Evolutionary conservation across 129 eudicot genomes (phyloP).

Genomic region (Ambrosia artemisiifolia): DNA sequence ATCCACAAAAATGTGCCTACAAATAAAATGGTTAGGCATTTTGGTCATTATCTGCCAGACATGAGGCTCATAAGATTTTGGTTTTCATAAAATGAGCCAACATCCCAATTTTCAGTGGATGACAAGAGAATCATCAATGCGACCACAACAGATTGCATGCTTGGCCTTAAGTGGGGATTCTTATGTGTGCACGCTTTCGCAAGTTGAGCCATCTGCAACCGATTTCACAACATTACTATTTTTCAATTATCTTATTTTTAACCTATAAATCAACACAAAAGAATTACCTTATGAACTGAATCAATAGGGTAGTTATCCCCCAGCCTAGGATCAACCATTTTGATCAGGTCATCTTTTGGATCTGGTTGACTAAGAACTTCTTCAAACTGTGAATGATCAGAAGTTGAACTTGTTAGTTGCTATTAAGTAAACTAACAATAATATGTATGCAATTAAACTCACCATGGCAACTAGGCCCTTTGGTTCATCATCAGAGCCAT

Average conservation of each 20-base stretch:
- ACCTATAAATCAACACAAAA: not conserved
- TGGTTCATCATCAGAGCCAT: slow-evolving; percentile 45
- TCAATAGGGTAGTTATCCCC: slow-evolving; percentile 68
- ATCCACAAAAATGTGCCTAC: not conserved
- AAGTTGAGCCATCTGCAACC: slow-evolving; percentile 72
- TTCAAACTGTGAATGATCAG: slow-evolving; percentile 50
- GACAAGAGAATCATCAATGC: slow-evolving; percentile 88
- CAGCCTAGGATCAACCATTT: slow-evolving; percentile 76
- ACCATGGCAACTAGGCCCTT: slow-evolving; percentile 83
- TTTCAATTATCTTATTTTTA: not conserved
- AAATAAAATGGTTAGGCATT: not conserved
- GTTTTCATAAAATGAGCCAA: slow-evolving; percentile 61
- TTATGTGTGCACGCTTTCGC: slow-evolving; percentile 88
- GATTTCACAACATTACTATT: not conserved
- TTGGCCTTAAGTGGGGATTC: slow-evolving; percentile 76
- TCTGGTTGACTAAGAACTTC: slow-evolving; percentile 58
- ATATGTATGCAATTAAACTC: slow-evolving; percentile 20
- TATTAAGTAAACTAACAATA: no score
- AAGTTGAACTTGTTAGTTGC: slow-evolving; percentile 7
- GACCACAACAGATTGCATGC: slow-evolving; percentile 83
- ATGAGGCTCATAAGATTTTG: slow-evolving; percentile 59
- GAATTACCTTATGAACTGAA: slow-evolving; percentile 65
- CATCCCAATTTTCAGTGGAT: slow-evolving; percentile 65
- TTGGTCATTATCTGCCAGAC: slow-evolving; percentile 50
- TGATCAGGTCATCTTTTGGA: slow-evolving; percentile 46